These are phyloP conservation scores for Salvia miltiorrhiza DNA, from an alignment of 257 asterid species.

Conservation along the genomic window DNA sequence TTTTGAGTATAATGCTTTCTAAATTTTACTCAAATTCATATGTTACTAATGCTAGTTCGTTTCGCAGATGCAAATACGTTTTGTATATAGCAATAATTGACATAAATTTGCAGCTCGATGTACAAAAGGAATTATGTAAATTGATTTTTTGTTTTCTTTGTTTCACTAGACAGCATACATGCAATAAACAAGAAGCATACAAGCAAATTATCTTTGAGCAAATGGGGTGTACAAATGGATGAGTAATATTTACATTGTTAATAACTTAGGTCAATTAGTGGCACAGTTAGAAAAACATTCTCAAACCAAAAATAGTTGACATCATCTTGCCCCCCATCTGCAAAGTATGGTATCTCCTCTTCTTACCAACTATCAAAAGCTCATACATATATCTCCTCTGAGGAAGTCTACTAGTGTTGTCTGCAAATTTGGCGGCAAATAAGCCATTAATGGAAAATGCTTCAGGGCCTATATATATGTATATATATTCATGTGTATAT, in stretches of 20 bases:
- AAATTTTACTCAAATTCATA: not conserved
- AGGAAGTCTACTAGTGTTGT: not conserved
- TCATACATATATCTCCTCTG: not conserved
- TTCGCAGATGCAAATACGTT: not conserved
- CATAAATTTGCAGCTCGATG: not conserved
- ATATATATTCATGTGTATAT: too few species aligned
- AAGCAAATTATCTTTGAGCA: not conserved
- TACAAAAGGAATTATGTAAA: not conserved
- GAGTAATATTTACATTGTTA: not conserved
- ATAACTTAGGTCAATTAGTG: not conserved
- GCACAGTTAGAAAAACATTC: not conserved
- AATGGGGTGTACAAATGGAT: not conserved
- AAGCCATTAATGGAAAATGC: not conserved
- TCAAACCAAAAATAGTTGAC: not conserved
- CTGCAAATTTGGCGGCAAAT: not conserved
- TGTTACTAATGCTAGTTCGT: not conserved
- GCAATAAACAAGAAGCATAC: not conserved
- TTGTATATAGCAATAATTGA: not conserved
- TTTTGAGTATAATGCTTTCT: not conserved
- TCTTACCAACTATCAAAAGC: not conserved
- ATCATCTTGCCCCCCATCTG: not conserved
- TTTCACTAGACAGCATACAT: not conserved
- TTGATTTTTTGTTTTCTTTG: too few species aligned
- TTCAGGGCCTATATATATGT: not conserved
- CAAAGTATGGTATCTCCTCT: too few species aligned